Evolutionary conservation across 2,329 filamentous ascomycete genomes (phyloP), one percentile per base, ranked within the genome.

Genomic region (Xylaria sp.): DNA sequence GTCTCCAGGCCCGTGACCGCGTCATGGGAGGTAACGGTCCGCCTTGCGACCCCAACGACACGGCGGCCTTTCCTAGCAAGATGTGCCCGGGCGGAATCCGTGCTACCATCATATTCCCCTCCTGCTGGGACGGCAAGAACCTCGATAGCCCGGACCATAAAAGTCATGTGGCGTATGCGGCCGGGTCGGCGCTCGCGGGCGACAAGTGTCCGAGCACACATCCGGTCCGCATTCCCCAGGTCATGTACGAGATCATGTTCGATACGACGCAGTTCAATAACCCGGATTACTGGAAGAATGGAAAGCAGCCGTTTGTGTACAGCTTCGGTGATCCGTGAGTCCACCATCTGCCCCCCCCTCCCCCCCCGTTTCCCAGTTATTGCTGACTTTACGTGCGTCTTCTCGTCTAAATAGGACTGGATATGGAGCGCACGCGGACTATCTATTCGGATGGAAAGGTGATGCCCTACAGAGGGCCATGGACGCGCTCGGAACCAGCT

Each of bases 41-140:
- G 18, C 60, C 60, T 10, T 62, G 60, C 48, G 60, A 9, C 48
- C 0, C 48, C 23, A 45, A 36, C 36, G 60, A 62, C 48, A 62
- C 60, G 18, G 60, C 60, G 15, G 36, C 60, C 4, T 62, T 62
- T 39, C 60, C 60, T 1, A 62, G 48, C 60, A 53, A 23, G 60
- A 62, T 62, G 60, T 62, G 60, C 20, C 60, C 60, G 18, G 60
- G 60, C 2, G 60, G 60, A 7, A 62, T 62, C 12, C 60, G 60
- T 25, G 60, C 60, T 13, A 62, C 60, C 18, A 55, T 62, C 48
- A 62, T 62, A 30, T 62, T 62, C 48, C 60, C 60, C 6, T 62
- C 60, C 4, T 72, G 74, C 64, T 78, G 75, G 75, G 76, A 78
- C 45, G 76, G 76, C 41, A 70, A 69, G 60, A 77, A 77, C 64